A percentile compares a stretch with the other conserved stretches of the same genome.
These are phyloP conservation scores for Perilla frutescens DNA, from an alignment of 257 asterid genomes.

Conservation along the genomic window DNA sequence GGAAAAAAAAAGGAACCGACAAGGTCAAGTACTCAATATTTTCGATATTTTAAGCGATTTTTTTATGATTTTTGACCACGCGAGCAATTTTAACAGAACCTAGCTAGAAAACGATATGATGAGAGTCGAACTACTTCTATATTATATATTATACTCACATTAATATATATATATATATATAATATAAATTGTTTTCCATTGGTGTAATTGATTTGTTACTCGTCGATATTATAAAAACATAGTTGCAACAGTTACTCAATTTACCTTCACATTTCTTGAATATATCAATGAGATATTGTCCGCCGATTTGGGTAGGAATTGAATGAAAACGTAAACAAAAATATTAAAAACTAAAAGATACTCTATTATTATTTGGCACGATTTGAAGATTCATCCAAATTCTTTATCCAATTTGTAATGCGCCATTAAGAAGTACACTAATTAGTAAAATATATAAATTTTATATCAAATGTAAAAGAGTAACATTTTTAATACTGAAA, in stretches of 20 bases:
- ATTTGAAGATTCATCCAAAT: too few relatives aligned
- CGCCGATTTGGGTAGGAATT: background rate
- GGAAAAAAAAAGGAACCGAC: background rate
- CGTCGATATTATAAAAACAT: background rate
- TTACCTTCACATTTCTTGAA: background rate
- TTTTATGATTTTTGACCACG: constrained; percentile 16
- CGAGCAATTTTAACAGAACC: constrained; percentile 10
- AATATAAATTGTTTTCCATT: background rate
- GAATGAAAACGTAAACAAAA: background rate
- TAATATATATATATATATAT: background rate
- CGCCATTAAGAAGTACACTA: too few relatives aligned
- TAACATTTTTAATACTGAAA: too few relatives aligned
- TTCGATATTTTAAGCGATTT: constrained; percentile 10
- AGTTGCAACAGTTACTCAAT: background rate
- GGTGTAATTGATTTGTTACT: background rate
- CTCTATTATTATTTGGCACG: too few relatives aligned
- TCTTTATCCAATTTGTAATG: too few relatives aligned
- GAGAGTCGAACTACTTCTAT: background rate
- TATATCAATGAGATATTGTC: background rate
- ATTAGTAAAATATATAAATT: too few relatives aligned
- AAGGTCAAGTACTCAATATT: background rate
- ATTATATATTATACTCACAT: background rate
- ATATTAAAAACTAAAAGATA: background rate
- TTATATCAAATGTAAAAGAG: too few relatives aligned
- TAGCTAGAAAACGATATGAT: constrained; percentile 3